Conservation (phyloP, 805 yeast species). For the Dipodascopsis uninucleata region DNA sequence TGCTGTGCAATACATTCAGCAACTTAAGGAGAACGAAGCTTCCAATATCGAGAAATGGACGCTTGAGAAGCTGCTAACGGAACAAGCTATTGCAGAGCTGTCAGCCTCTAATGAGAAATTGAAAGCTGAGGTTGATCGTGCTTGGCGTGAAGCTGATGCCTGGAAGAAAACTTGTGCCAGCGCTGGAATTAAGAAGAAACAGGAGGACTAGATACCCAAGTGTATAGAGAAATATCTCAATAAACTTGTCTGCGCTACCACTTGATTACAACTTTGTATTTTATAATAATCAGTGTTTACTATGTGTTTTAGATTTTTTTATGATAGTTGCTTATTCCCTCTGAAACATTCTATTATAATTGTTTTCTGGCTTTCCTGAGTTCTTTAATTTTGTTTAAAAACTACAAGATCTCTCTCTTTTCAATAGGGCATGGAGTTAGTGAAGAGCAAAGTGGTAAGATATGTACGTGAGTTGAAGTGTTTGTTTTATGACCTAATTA, state of each 20-base stretch:
- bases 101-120: constrained; percentile 81
- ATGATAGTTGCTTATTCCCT: background rate
- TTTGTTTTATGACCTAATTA: no score
- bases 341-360: no score
- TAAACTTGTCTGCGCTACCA: background rate
- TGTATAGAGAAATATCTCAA: no score
- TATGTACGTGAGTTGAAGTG: no score
- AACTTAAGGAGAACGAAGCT: constrained; percentile 85
- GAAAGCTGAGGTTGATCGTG: constrained; percentile 82
- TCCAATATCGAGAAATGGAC: constrained; percentile 93
- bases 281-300: background rate
- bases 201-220: constrained; percentile 12
- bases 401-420: no score
- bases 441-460: no score
- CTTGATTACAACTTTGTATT: background rate
- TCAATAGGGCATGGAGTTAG: no score
- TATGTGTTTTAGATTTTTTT: background rate
- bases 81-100: constrained; percentile 84
- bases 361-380: no score
- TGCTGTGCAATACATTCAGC: constrained; percentile 85
- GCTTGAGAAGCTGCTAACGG: constrained; percentile 83
- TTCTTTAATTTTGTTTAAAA: no score
- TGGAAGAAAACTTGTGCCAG: constrained; percentile 54
- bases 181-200: constrained; percentile 29
- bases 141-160: constrained; percentile 85